Evolutionary conservation across 495 filamentous ascomycete species (phyloP).

Genomic region (Talaromyces wortmannii): DNA sequence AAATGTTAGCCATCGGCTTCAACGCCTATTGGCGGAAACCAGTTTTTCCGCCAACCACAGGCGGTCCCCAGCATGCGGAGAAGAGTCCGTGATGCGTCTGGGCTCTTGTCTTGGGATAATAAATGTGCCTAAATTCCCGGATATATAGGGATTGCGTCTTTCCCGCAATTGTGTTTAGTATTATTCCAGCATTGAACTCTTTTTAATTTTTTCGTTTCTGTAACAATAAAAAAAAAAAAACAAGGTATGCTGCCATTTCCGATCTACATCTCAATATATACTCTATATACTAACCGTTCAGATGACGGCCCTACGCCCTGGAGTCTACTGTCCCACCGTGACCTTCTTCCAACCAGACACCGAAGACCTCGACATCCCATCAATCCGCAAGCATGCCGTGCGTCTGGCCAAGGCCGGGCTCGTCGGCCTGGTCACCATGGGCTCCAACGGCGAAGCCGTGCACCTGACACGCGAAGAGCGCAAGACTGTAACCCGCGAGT

Average conservation of each 20-base stretch:
- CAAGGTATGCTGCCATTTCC: neutral
- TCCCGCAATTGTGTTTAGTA: neutral
- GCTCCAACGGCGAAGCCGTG: conserved; percentile 84
- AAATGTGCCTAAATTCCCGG: neutral
- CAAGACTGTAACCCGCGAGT: conserved; percentile 66
- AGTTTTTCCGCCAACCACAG: neutral
- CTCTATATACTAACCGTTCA: conserved; percentile 21
- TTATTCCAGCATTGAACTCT: neutral
- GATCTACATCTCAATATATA: conserved; percentile 3
- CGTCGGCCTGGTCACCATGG: conserved; percentile 80
- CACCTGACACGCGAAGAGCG: conserved; percentile 74
- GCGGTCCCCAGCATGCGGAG: neutral
- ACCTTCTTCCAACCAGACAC: conserved; percentile 80
- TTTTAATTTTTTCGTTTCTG: neutral
- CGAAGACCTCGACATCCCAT: conserved; percentile 75
- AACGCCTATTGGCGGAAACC: neutral
- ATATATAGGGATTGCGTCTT: neutral
- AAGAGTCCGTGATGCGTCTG: neutral
- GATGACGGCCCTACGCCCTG: conserved; percentile 64
- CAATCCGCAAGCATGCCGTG: conserved; percentile 72
- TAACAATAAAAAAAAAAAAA: neutral
- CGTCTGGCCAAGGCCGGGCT: conserved; percentile 78
- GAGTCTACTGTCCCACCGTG: conserved; percentile 86
- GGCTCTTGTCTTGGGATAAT: neutral
- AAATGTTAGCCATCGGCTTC: neutral